Conservation (phyloP, 805 yeast genomes). For the Candida andamanensis region DNA sequence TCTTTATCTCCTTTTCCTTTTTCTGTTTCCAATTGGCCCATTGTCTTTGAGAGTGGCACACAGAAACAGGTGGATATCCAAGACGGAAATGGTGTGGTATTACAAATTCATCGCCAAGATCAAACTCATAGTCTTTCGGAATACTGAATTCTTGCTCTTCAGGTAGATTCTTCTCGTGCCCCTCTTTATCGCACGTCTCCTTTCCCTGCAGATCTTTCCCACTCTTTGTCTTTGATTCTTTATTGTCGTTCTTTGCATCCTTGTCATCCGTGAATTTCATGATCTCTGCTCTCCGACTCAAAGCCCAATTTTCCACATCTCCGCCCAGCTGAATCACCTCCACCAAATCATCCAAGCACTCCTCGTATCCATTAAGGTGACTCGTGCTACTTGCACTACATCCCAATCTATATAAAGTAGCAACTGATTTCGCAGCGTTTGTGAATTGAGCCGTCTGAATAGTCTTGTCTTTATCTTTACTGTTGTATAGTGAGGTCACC, state of each 20-base stretch:
- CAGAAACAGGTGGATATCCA: conserved; percentile 35
- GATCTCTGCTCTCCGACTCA: conserved; percentile 43
- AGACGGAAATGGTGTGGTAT: conserved; percentile 27
- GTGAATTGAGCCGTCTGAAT: conserved; percentile 28
- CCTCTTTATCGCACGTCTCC: background rate
- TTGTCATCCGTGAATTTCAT: no score
- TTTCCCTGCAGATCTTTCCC: background rate
- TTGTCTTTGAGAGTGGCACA: conserved; percentile 24
- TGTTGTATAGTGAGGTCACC: conserved; percentile 49
- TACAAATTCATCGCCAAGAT: conserved; percentile 22
- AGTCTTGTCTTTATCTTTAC: conserved; percentile 2
- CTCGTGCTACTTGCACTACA: conserved; percentile 46
- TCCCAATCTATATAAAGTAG: conserved; percentile 55
- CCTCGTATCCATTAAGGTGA: conserved; percentile 54
- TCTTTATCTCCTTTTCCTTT: conserved; percentile 8
- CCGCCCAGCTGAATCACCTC: conserved; percentile 34
- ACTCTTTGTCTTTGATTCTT: background rate
- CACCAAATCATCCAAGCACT: conserved; percentile 55
- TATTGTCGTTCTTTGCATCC: background rate
- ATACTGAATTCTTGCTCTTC: background rate
- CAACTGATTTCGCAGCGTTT: conserved; percentile 39
- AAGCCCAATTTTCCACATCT: conserved; percentile 51
- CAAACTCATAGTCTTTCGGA: conserved; percentile 22
- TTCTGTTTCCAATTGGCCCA: conserved; percentile 10
- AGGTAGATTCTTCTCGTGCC: background rate